Evolutionary conservation across 2,329 filamentous ascomycete genomes (phyloP).

Genomic region (Fusarium mangiferae): DNA sequence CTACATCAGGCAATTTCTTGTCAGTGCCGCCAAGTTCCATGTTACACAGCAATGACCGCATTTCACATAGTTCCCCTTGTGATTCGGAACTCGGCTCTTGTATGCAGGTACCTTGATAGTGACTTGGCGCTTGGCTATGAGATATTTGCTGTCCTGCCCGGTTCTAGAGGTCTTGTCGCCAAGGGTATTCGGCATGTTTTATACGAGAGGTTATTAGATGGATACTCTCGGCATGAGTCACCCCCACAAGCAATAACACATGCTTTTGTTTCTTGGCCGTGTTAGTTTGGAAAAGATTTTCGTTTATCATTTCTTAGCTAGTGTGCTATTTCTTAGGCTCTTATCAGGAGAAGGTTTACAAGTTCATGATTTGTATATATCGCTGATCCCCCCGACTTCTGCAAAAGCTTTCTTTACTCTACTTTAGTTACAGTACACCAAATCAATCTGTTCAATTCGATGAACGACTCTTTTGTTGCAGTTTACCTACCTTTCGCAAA

Average conservation of each 20-base stretch:
- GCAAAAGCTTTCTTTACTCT: not conserved
- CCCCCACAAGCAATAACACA: not conserved
- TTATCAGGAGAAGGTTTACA: not conserved
- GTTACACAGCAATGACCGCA: not conserved
- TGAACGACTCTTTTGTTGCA: not conserved
- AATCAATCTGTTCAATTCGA: not conserved
- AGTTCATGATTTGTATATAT: not conserved
- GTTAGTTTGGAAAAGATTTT: not conserved
- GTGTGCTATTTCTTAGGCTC: not conserved
- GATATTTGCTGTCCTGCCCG: not conserved
- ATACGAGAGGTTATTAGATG: not conserved
- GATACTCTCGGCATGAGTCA: not conserved
- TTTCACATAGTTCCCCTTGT: not conserved
- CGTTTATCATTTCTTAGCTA: not conserved
- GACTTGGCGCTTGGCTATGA: not conserved
- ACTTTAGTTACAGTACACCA: not conserved
- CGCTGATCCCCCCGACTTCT: not conserved
- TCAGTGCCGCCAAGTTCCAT: not conserved
- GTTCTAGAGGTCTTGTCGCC: not conserved
- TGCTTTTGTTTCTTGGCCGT: not conserved
- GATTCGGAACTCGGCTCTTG: slow-evolving; percentile 1
- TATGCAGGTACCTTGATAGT: not conserved
- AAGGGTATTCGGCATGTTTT: not conserved
- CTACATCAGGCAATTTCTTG: not conserved
- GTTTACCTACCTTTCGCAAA: not conserved